A percentile compares a stretch with the other conserved stretches of the same genome.
These are phyloP conservation scores for Trichoderma sp. DNA, from an alignment of 2,329 filamentous ascomycete species.

Conservation along the genomic window DNA sequence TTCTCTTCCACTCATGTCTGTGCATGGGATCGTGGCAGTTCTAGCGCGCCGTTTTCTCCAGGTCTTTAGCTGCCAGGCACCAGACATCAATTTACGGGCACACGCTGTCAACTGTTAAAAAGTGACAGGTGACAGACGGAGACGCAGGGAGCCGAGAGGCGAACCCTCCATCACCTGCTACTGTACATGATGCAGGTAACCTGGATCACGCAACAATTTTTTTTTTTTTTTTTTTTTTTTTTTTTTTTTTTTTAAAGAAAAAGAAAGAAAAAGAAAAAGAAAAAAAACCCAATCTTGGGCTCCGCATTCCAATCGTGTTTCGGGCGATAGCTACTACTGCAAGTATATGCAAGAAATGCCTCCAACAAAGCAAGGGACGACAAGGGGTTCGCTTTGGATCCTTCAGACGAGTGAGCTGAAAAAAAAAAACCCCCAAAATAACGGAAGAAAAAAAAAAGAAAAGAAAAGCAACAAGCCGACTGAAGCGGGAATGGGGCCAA, in stretches of 20 bases:
- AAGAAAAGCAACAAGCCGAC: not conserved
- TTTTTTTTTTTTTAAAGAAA: too few relatives aligned
- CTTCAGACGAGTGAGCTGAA: too few relatives aligned
- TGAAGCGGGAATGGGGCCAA: not conserved
- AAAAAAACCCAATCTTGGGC: not conserved
- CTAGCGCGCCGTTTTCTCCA: not conserved
- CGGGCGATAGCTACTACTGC: not conserved
- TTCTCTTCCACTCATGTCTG: not conserved
- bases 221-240: too few relatives aligned
- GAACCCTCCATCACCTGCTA: not conserved
- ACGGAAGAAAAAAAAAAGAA: not conserved
- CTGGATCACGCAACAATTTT: not conserved
- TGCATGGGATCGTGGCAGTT: not conserved
- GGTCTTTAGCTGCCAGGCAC: not conserved
- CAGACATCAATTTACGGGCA: not conserved
- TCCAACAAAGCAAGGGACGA: not conserved
- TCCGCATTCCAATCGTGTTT: slow-evolving; percentile 8
- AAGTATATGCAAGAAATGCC: not conserved
- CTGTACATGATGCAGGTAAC: not conserved
- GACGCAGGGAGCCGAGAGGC: not conserved
- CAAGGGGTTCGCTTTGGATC: not conserved
- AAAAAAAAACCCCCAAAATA: not conserved
- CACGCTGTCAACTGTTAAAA: slow-evolving; percentile 2
- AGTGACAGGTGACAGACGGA: not conserved
- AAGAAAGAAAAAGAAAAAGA: too few relatives aligned